Evolutionary conservation across 345 rosid species (phyloP), one percentile per base, ranked within the genome.

Genomic region (Gossypium turneri): DNA sequence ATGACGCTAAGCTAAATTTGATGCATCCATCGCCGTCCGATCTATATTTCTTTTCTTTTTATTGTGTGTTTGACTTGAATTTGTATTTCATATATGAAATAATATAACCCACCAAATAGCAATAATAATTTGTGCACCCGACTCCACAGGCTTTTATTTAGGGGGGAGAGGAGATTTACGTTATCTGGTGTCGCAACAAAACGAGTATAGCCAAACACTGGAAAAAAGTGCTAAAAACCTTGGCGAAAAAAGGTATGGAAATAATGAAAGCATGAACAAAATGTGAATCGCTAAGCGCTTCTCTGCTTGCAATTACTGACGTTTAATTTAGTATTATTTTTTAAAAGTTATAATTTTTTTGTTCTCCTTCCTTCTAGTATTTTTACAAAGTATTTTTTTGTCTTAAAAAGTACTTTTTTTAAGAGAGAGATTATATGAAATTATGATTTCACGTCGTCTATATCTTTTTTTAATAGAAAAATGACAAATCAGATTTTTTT

Each of bases 401-500:
- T 27, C 4, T 3, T 3, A 27, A 27, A 27, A 29, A 3, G 6
- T 34, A 34, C 6, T 34, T 34, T 4, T 4, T 34, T 4, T 4
- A 29, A 0, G 4, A 29, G 34, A 27, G 4, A 0, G 1, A 0
- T 29, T 34, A 34, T 34, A 4, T 34, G 1, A 4, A 34, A 34
- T 34, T 4, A 34, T 34, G 0, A 34, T 34, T 34, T 34, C 0
- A 34, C 5, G 0, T 4, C 0, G 0, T 34, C 0, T 34, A 34
- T 34, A 34, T 34, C 0, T 29, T 29, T 27, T 29, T 29, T 0
- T 29, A 29, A 29, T 29, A 4, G 0, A 1, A 29, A 0, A 29
- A 29, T 4, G 5, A 29, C 1, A 34, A 34, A 4, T 34, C 0
- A 34, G 0, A 29, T 34, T 4, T 34, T 4, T 4, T 34, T 1